phyloP scores from a whole-genome alignment of 2,329 filamentous ascomycete species.

The Elsinoe arachidis region DNA sequence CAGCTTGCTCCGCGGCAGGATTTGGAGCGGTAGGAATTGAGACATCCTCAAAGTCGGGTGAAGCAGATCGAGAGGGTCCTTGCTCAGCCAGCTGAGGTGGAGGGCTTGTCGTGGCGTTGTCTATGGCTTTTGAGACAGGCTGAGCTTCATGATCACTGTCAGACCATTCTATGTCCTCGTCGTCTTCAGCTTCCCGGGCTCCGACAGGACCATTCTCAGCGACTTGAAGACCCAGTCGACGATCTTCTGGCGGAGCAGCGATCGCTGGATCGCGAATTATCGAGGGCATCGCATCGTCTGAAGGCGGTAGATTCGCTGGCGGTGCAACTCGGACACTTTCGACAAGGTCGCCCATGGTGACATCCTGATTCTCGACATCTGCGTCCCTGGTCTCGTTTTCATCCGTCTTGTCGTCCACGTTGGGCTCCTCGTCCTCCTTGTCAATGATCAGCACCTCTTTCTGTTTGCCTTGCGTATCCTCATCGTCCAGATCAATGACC shows the following conservation, averaged over 20 bases:
- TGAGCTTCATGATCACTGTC: slow-evolving; percentile 39
- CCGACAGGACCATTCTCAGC: slow-evolving; percentile 11
- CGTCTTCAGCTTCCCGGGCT: slow-evolving; percentile 21
- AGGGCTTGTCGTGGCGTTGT: slow-evolving; percentile 17
- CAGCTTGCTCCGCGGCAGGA: background rate
- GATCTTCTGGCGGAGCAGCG: background rate
- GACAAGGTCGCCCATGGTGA: slow-evolving; percentile 37
- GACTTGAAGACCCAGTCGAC: slow-evolving; percentile 13
- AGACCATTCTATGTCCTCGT: slow-evolving; percentile 42
- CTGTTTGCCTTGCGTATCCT: slow-evolving; percentile 33
- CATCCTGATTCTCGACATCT: slow-evolving; percentile 12
- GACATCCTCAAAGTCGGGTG: slow-evolving; percentile 45
- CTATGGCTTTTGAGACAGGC: slow-evolving; percentile 4
- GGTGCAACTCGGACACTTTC: slow-evolving; percentile 37
- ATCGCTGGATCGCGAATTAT: slow-evolving; percentile 7
- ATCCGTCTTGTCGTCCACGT: slow-evolving; percentile 3
- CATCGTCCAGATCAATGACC: slow-evolving; percentile 40
- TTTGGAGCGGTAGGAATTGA: slow-evolving; percentile 24
- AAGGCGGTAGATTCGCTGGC: slow-evolving; percentile 22
- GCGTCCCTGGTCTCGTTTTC: slow-evolving; percentile 18
- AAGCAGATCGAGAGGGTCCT: slow-evolving; percentile 14
- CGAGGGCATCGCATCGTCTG: slow-evolving; percentile 11
- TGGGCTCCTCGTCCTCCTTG: slow-evolving; percentile 23
- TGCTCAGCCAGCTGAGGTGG: slow-evolving; percentile 16
- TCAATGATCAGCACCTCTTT: slow-evolving; percentile 38